These are phyloP conservation scores for Fusarium haematococcum DNA, from an alignment of 2,329 filamentous ascomycete genomes.

Conservation along the genomic window DNA sequence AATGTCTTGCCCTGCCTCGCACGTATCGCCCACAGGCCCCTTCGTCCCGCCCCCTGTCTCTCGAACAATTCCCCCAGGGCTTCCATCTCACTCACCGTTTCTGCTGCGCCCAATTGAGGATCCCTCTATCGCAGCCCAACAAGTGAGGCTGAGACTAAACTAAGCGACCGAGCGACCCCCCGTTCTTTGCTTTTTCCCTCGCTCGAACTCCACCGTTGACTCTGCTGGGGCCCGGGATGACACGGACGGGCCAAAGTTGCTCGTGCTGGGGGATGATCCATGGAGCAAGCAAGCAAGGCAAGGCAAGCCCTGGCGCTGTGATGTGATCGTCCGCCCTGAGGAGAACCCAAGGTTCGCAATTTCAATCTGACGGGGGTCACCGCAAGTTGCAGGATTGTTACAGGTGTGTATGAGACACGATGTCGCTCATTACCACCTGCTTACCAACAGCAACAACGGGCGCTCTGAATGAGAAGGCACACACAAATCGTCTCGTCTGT, in stretches of 20 bases:
- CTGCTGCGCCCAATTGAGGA: background rate
- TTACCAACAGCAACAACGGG: background rate
- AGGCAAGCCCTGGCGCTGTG: background rate
- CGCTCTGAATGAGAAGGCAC: background rate
- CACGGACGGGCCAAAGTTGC: background rate
- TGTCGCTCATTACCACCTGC: background rate
- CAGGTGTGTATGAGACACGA: conserved; percentile 36
- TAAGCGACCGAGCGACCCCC: background rate
- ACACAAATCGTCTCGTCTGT: background rate
- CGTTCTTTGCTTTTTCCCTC: background rate
- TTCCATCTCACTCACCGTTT: background rate
- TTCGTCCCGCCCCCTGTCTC: conserved; percentile 28
- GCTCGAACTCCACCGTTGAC: conserved; percentile 7
- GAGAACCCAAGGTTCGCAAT: conserved; percentile 18
- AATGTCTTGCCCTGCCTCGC: conserved; percentile 23
- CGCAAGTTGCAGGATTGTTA: conserved; percentile 40
- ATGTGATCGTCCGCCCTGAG: conserved; percentile 8
- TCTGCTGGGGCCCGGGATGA: conserved; percentile 1
- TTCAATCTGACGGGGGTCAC: conserved; percentile 17
- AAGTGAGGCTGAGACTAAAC: background rate
- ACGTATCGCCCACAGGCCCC: conserved; percentile 5
- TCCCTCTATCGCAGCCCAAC: background rate
- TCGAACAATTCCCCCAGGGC: background rate
- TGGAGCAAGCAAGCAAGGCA: background rate
- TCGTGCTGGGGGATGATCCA: background rate